phyloP scores from a whole-genome alignment of 2,329 filamentous ascomycete species.

The Teratosphaeria gauchensis region DNA sequence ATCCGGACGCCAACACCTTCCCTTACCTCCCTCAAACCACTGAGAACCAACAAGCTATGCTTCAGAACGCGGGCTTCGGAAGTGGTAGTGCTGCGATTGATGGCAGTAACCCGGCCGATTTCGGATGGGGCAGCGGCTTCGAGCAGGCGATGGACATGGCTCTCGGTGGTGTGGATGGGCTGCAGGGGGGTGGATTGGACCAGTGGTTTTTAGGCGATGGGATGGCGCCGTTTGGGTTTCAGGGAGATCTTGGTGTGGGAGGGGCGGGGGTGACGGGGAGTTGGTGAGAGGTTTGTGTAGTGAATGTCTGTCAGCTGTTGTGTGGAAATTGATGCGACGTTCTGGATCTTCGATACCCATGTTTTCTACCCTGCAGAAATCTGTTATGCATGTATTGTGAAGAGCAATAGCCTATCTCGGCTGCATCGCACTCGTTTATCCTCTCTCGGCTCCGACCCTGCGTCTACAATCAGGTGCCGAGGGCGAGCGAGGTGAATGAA shows the following conservation, averaged over 20 bases:
- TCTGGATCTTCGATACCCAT: too few relatives aligned
- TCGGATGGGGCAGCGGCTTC: conserved; percentile 25
- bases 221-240: conserved; percentile 18
- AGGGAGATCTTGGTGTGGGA: conserved; percentile 3
- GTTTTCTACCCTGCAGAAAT: too few relatives aligned
- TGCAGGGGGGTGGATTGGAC: conserved; percentile 23
- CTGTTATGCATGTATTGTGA: too few relatives aligned
- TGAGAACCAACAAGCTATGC: background rate
- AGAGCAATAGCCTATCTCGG: too few relatives aligned
- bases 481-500: too few relatives aligned
- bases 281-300: conserved; percentile 1
- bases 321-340: too few relatives aligned
- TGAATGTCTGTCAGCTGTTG: too few relatives aligned
- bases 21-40: background rate
- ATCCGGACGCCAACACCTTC: background rate
- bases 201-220: conserved; percentile 22
- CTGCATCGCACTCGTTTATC: too few relatives aligned
- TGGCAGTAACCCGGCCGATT: conserved; percentile 4
- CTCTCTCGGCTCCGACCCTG: too few relatives aligned
- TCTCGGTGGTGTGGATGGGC: conserved; percentile 22
- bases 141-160: conserved; percentile 29
- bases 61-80: too few relatives aligned
- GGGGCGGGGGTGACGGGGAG: conserved; percentile 2
- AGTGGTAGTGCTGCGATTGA: too few relatives aligned
- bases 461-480: too few relatives aligned